These are phyloP conservation scores for Cicer chorassanicum DNA, from an alignment of 306 rosid species.

Conservation along the genomic window DNA sequence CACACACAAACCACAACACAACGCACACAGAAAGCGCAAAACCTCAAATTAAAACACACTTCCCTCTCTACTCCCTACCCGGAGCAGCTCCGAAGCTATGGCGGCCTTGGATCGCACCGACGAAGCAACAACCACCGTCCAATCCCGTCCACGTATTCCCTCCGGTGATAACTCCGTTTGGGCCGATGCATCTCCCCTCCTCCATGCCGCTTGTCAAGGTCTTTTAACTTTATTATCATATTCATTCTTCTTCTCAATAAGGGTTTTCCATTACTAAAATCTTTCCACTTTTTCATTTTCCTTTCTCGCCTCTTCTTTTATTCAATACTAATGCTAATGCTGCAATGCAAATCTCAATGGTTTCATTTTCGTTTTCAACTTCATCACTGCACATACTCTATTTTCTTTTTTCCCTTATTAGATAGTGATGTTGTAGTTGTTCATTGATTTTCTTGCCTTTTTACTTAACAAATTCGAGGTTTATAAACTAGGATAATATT, in stretches of 20 bases:
- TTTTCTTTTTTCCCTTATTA: neutral
- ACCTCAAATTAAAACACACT: neutral
- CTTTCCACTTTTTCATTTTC: neutral
- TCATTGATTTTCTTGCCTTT: neutral
- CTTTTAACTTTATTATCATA: neutral
- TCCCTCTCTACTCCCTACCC: neutral
- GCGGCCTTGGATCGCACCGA: slow-evolving; percentile 42
- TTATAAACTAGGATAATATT: neutral
- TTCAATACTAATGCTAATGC: slow-evolving; percentile 1
- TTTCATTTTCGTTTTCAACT: neutral
- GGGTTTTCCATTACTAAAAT: neutral
- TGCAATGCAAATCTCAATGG: neutral
- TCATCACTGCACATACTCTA: neutral
- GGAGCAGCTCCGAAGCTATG: slow-evolving; percentile 14
- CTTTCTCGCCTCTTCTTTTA: neutral
- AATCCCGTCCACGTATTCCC: slow-evolving; percentile 59
- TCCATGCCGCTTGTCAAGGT: slow-evolving; percentile 84
- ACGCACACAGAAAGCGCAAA: neutral
- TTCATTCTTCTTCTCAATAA: neutral
- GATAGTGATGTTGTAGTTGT: neutral
- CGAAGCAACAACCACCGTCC: slow-evolving; percentile 40
- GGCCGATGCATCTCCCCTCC: slow-evolving; percentile 88
- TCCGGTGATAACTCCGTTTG: slow-evolving; percentile 78
- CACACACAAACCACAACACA: neutral
- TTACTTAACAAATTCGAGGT: neutral